Evolutionary conservation across 768 basidiomycete genomes (phyloP).

Genomic region (Scleroderma bovista): DNA sequence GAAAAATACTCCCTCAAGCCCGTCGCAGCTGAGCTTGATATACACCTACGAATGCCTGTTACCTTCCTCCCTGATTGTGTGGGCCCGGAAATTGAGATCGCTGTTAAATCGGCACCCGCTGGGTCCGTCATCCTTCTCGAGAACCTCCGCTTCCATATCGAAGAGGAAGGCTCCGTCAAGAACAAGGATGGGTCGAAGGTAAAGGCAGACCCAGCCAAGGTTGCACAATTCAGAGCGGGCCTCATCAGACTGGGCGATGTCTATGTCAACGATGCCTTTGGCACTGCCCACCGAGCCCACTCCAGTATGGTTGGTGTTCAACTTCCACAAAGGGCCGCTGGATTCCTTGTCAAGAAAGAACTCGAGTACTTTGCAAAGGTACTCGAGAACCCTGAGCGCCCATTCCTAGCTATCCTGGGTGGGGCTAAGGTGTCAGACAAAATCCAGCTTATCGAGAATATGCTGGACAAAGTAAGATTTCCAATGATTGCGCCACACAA

Average conservation of each 20-base stretch:
- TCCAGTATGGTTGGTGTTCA: constrained; percentile 98
- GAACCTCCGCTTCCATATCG: constrained; percentile 97
- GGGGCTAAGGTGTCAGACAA: constrained; percentile 99
- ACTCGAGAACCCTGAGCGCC: constrained; percentile 87
- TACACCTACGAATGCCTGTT: too few relatives aligned
- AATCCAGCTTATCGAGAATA: constrained; percentile 97
- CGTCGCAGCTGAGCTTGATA: constrained; percentile 74
- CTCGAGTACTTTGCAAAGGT: constrained; percentile 98
- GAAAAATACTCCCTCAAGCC: constrained; percentile 89
- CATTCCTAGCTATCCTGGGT: constrained; percentile 97
- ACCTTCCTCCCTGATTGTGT: constrained; percentile 84
- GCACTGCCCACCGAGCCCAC: constrained; percentile 94
- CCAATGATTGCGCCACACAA: background rate
- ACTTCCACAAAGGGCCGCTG: constrained; percentile 86
- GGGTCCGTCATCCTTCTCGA: constrained; percentile 88
- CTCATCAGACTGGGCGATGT: constrained; percentile 89
- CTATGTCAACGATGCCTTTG: constrained; percentile 98
- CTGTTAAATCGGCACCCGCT: constrained; percentile 50
- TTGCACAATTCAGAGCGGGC: constrained; percentile 84
- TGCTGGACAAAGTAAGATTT: constrained; percentile 83
- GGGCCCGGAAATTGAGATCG: constrained; percentile 77
- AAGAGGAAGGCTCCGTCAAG: constrained; percentile 93
- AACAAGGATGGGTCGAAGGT: constrained; percentile 95
- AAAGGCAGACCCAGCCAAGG: constrained; percentile 80
- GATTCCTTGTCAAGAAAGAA: constrained; percentile 98